A percentile compares a stretch with the other conserved stretches of the same genome.
Conservation (phyloP, 495 filamentous ascomycete species). For the Friedmanniomyces endolithicus region DNA sequence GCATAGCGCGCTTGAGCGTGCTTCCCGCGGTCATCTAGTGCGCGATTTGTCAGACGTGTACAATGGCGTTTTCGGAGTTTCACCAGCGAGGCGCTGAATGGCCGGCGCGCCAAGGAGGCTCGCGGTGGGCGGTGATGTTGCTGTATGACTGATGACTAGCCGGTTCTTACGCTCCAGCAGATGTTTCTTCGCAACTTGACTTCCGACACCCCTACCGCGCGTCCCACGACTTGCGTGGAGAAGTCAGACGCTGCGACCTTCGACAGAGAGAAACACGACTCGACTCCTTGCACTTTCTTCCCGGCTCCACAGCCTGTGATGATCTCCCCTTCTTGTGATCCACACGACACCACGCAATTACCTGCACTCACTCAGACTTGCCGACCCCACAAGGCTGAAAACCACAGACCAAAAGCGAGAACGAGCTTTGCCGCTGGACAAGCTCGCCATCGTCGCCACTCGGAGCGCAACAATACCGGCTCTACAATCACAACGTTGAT, state of each 20-base stretch:
- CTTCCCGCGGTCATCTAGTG: not conserved
- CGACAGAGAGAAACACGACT: not conserved
- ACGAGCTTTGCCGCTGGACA: constrained; percentile 1
- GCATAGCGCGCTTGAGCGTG: constrained; percentile 8
- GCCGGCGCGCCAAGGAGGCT: constrained; percentile 13
- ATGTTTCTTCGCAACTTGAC: not conserved
- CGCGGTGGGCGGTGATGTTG: not conserved
- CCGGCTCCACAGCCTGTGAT: not conserved
- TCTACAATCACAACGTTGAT: constrained; percentile 12
- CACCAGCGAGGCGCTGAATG: not conserved
- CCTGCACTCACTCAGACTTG: constrained; percentile 6
- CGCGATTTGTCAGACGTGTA: constrained; percentile 5
- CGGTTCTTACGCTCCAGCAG: constrained; percentile 15
- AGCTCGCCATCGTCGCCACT: not conserved
- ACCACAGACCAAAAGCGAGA: not conserved
- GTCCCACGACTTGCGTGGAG: not conserved
- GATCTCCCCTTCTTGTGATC: not conserved
- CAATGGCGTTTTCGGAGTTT: constrained; percentile 9
- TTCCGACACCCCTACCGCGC: not conserved
- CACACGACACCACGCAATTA: not conserved
- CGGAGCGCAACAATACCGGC: not conserved
- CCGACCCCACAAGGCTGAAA: constrained; percentile 3
- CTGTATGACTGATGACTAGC: constrained; percentile 12
- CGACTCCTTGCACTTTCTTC: not conserved
- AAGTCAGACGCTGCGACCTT: too few species aligned